phyloP scores from a whole-genome alignment of 768 basidiomycete species.

The Boletus huronensis region DNA sequence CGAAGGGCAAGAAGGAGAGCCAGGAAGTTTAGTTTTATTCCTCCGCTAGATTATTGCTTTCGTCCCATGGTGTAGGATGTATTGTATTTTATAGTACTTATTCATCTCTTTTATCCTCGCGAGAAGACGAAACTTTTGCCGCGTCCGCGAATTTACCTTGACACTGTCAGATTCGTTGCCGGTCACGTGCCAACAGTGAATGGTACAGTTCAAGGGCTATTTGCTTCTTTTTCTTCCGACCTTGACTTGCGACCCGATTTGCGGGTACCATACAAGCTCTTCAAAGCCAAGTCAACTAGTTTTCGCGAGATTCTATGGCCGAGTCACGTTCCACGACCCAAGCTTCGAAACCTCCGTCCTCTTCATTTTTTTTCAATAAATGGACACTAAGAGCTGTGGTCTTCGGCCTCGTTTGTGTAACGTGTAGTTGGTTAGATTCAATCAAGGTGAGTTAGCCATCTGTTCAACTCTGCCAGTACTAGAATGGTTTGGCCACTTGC shows the following conservation, averaged over 20 bases:
- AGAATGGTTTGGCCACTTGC: neutral
- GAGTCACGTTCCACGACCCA: constrained; percentile 6
- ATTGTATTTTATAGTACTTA: constrained; percentile 34
- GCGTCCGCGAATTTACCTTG: neutral
- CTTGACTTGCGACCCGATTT: neutral
- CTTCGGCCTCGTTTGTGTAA: constrained; percentile 29
- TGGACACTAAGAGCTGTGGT: constrained; percentile 33
- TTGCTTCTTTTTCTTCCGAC: too few species aligned
- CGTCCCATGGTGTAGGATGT: constrained; percentile 25
- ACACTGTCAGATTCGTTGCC: neutral
- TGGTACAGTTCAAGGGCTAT: too few species aligned
- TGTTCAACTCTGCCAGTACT: neutral
- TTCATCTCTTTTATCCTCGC: constrained; percentile 15
- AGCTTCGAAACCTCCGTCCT: neutral
- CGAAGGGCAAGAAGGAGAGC: constrained; percentile 50
- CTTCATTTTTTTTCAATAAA: constrained; percentile 20
- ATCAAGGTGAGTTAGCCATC: constrained; percentile 50
- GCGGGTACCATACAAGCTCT: neutral
- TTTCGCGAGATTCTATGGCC: constrained; percentile 16
- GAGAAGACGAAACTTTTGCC: neutral
- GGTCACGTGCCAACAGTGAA: neutral
- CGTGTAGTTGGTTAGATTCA: constrained; percentile 52
- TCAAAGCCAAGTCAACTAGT: neutral
- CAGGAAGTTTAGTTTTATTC: constrained; percentile 39
- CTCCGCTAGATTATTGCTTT: constrained; percentile 15